These are phyloP conservation scores for Komagataella pseudopastoris DNA, from an alignment of 805 yeast genomes.

Conservation along the genomic window DNA sequence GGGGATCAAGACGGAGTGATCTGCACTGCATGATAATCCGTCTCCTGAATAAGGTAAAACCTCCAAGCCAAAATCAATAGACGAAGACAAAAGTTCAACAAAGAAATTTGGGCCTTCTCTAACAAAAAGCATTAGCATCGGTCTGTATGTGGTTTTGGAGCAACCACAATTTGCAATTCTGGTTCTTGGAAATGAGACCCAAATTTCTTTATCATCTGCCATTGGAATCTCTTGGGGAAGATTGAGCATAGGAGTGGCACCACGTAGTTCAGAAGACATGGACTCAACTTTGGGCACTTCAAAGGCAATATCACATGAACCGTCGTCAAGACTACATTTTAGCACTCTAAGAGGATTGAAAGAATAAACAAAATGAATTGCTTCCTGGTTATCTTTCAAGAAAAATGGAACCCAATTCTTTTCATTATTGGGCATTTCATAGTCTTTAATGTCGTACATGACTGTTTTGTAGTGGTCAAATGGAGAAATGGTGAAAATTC, in stretches of 20 bases:
- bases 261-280: slow-evolving; percentile 2
- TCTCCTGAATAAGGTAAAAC: slow-evolving; percentile 9
- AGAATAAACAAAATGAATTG: slow-evolving; percentile 6
- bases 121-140: slow-evolving; percentile 18
- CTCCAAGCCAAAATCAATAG: slow-evolving; percentile 11
- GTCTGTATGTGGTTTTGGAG: slow-evolving; percentile 23
- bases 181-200: slow-evolving; percentile 25
- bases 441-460: not conserved
- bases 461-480: not conserved
- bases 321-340: slow-evolving; percentile 6
- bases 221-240: slow-evolving; percentile 1
- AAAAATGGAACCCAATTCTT: slow-evolving; percentile 15
- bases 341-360: slow-evolving; percentile 6
- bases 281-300: not conserved
- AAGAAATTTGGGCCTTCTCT: slow-evolving; percentile 4
- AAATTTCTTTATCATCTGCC: slow-evolving; percentile 16
- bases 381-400: slow-evolving; percentile 5
- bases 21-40: slow-evolving; percentile 6
- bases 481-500: slow-evolving; percentile 7
- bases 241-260: slow-evolving; percentile 6
- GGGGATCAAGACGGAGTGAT: slow-evolving; percentile 20
- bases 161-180: slow-evolving; percentile 24
- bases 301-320: slow-evolving; percentile 5
- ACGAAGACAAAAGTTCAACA: slow-evolving; percentile 4
- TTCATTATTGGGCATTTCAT: slow-evolving; percentile 1